Percentiles rank a stretch among this genome's conserved stretches.
Conservation (phyloP, 140 eudicot genomes). For the Stevia rebaudiana region DNA sequence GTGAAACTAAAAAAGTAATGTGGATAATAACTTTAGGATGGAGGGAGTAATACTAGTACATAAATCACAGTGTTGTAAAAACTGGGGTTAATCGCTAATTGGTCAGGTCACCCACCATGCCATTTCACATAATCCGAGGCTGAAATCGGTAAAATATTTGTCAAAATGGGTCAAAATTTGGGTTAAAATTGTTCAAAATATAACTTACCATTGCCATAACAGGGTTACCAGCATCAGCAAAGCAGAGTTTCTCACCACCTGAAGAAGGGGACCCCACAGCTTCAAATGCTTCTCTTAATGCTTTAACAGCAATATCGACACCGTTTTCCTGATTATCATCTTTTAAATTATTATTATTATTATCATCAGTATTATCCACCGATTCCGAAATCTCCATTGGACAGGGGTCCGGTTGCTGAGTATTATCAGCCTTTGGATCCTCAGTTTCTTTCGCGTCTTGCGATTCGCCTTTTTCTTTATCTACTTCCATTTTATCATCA, state of each 20-base stretch:
- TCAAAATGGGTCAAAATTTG: too few species aligned
- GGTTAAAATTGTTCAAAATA: too few species aligned
- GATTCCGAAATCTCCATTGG: constrained; percentile 42
- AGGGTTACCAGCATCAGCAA: constrained; percentile 92
- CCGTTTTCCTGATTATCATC: constrained; percentile 28
- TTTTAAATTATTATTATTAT: constrained; percentile 20
- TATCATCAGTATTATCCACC: constrained; percentile 13
- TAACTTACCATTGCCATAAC: constrained; percentile 89
- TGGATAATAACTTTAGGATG: not conserved
- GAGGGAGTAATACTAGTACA: not conserved
- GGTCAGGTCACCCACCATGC: too few species aligned
- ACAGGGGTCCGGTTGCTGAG: constrained; percentile 40
- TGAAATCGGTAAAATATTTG: too few species aligned
- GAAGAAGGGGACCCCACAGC: constrained; percentile 64
- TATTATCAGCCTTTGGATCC: constrained; percentile 29
- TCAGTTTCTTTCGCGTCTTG: constrained; percentile 27
- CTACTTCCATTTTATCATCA: constrained; percentile 25
- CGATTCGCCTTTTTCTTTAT: constrained; percentile 39
- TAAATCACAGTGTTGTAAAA: too few species aligned
- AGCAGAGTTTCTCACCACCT: constrained; percentile 45
- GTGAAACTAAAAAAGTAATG: not conserved
- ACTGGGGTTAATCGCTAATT: too few species aligned
- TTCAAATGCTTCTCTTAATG: constrained; percentile 89
- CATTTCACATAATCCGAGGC: too few species aligned
- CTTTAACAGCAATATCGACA: constrained; percentile 58